These are phyloP conservation scores for Hypomontagnella monticulosa DNA, from an alignment of 495 filamentous ascomycete genomes.

Conservation along the genomic window DNA sequence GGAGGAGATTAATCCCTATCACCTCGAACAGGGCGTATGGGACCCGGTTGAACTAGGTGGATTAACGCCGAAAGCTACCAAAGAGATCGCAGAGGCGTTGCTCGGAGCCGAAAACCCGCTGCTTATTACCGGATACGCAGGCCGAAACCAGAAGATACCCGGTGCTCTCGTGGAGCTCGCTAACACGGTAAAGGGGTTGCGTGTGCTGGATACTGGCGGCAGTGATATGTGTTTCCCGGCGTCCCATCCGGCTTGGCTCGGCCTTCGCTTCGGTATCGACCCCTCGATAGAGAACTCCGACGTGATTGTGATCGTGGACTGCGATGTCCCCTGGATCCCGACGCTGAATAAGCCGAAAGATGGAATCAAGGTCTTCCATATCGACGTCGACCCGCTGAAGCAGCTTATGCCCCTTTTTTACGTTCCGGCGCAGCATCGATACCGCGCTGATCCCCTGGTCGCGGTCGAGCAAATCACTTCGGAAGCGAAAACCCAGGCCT, in stretches of 20 bases:
- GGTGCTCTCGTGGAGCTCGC: slow-evolving; percentile 79
- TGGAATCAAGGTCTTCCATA: slow-evolving; percentile 76
- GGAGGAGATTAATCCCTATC: slow-evolving; percentile 86
- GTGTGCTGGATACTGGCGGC: slow-evolving; percentile 89
- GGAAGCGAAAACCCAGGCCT: slow-evolving; percentile 53
- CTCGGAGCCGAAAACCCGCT: slow-evolving; percentile 78
- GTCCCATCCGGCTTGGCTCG: slow-evolving; percentile 75
- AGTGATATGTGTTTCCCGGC: slow-evolving; percentile 97
- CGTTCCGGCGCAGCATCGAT: slow-evolving; percentile 75
- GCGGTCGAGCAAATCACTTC: slow-evolving; percentile 76
- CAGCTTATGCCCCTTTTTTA: slow-evolving; percentile 88
- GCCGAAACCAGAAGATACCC: slow-evolving; percentile 76
- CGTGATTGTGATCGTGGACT: slow-evolving; percentile 86
- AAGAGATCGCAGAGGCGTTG: slow-evolving; percentile 75
- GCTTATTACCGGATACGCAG: slow-evolving; percentile 83
- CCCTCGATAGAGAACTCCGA: slow-evolving; percentile 79
- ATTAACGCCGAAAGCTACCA: slow-evolving; percentile 70
- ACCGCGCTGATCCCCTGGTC: slow-evolving; percentile 77
- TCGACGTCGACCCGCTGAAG: slow-evolving; percentile 89
- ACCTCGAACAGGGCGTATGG: slow-evolving; percentile 78
- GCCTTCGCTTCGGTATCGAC: slow-evolving; percentile 80
- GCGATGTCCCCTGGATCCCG: slow-evolving; percentile 76
- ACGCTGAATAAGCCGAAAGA: slow-evolving; percentile 67
- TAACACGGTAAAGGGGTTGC: slow-evolving; percentile 77
- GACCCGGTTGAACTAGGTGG: slow-evolving; percentile 78